A percentile compares a stretch with the other conserved stretches of the same genome.
phyloP scores from a whole-genome alignment of 768 basidiomycete genomes.

The Kwoniella europaea region DNA sequence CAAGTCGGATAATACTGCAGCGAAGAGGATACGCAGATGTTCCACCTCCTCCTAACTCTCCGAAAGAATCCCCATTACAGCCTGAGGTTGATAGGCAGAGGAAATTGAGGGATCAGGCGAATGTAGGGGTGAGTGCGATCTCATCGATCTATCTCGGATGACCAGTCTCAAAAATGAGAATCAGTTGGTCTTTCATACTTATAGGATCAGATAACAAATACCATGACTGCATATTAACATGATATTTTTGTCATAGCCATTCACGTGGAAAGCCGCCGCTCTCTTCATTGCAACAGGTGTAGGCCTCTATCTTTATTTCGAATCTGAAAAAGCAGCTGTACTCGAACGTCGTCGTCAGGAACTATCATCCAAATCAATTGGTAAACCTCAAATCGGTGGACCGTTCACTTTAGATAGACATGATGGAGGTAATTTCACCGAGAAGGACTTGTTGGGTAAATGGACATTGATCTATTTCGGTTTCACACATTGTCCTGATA shows the following conservation, averaged over 20 bases:
- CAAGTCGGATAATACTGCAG: constrained; percentile 4
- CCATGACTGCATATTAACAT: neutral
- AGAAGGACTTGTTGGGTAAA: constrained; percentile 81
- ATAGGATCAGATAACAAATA: too few species aligned
- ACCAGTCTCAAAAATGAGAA: too few species aligned
- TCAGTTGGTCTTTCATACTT: too few species aligned
- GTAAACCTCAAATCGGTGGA: constrained; percentile 87
- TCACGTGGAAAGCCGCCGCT: constrained; percentile 81
- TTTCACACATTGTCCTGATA: constrained; percentile 99
- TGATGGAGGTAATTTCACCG: constrained; percentile 68
- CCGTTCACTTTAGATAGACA: constrained; percentile 74
- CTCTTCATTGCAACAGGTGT: constrained; percentile 82
- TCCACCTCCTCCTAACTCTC: constrained; percentile 1
- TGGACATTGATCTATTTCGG: constrained; percentile 89
- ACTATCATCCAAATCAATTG: constrained; percentile 72
- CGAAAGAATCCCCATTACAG: constrained; percentile 13
- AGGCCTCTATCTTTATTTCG: constrained; percentile 86
- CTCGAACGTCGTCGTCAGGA: constrained; percentile 79
- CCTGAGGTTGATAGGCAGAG: constrained; percentile 17
- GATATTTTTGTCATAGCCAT: constrained; percentile 66
- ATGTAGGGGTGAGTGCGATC: constrained; percentile 44
- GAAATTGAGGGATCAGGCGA: constrained; percentile 39
- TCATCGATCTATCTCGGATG: too few species aligned
- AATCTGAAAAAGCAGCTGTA: constrained; percentile 78
- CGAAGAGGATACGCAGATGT: constrained; percentile 23